phyloP scores from a whole-genome alignment of 1,284 basidiomycete genomes.

The Papiliotrema flavescens region DNA sequence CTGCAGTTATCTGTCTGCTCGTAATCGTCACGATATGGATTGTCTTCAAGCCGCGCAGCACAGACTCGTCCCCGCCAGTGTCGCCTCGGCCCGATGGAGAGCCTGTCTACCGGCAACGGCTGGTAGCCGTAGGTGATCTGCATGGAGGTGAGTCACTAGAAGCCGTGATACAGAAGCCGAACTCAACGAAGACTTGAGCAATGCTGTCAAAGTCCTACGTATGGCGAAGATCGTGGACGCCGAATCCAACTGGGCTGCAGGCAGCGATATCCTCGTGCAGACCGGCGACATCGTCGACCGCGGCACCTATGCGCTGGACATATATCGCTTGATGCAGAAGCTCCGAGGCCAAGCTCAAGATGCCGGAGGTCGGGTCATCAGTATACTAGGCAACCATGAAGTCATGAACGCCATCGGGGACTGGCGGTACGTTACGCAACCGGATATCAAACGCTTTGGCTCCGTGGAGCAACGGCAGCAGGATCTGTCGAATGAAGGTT shows the following conservation, averaged over 20 bases:
- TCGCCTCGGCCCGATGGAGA: neutral
- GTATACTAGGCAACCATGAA: slow-evolving; percentile 66
- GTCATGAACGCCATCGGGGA: slow-evolving; percentile 83
- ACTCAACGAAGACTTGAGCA: slow-evolving; percentile 54
- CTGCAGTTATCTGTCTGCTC: neutral
- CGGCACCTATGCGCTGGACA: slow-evolving; percentile 79
- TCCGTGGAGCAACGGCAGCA: slow-evolving; percentile 65
- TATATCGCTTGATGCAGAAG: slow-evolving; percentile 75
- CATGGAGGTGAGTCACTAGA: slow-evolving; percentile 55
- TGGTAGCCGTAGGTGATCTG: slow-evolving; percentile 73
- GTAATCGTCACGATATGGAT: neutral
- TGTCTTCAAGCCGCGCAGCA: neutral
- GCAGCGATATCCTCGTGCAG: slow-evolving; percentile 78
- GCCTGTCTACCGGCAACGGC: slow-evolving; percentile 31
- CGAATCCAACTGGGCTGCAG: slow-evolving; percentile 68
- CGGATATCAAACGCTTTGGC: slow-evolving; percentile 76
- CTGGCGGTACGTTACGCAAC: slow-evolving; percentile 81
- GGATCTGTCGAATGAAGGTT: slow-evolving; percentile 64
- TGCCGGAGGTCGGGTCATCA: slow-evolving; percentile 68
- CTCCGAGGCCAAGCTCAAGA: slow-evolving; percentile 69
- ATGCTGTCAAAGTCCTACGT: slow-evolving; percentile 67
- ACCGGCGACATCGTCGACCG: slow-evolving; percentile 91
- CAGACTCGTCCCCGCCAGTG: neutral
- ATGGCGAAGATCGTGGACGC: slow-evolving; percentile 68
- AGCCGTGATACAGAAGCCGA: neutral